Conservation (phyloP, 2,329 filamentous ascomycete species). For the Monilinia laxa region DNA sequence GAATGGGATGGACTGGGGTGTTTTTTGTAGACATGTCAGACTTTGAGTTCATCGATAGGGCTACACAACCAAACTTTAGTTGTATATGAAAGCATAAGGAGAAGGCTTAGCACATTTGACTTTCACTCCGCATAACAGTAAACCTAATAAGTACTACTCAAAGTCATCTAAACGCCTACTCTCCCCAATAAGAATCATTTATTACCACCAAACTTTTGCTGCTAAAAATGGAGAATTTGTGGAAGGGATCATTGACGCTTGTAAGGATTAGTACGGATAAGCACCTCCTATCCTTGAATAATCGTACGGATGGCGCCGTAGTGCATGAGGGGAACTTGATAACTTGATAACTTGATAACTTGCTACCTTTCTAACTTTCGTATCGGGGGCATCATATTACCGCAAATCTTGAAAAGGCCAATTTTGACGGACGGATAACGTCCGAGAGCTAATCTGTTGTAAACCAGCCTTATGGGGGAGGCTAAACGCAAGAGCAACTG, state of each 20-base stretch:
- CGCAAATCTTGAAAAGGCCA: too few relatives aligned
- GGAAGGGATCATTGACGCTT: background rate
- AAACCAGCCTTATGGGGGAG: background rate
- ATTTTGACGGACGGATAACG: too few relatives aligned
- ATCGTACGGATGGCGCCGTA: slow-evolving; percentile 10
- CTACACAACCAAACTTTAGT: background rate
- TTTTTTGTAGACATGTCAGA: background rate
- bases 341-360: background rate
- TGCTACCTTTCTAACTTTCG: too few relatives aligned
- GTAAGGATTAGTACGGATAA: background rate
- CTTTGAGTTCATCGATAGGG: background rate
- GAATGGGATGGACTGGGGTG: background rate
- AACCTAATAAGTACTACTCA: background rate
- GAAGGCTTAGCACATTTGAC: slow-evolving; percentile 9
- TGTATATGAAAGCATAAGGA: background rate
- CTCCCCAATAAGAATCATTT: background rate
- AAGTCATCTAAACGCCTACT: background rate
- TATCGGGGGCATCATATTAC: background rate
- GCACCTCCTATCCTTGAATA: background rate
- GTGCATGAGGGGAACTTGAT: background rate
- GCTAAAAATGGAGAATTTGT: slow-evolving; percentile 13
- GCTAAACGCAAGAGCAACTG: background rate
- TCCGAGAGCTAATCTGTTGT: too few relatives aligned
- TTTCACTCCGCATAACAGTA: background rate
- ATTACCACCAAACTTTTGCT: background rate